Conservation (phyloP, 768 basidiomycete genomes). For the Hypholoma sublateritium region DNA sequence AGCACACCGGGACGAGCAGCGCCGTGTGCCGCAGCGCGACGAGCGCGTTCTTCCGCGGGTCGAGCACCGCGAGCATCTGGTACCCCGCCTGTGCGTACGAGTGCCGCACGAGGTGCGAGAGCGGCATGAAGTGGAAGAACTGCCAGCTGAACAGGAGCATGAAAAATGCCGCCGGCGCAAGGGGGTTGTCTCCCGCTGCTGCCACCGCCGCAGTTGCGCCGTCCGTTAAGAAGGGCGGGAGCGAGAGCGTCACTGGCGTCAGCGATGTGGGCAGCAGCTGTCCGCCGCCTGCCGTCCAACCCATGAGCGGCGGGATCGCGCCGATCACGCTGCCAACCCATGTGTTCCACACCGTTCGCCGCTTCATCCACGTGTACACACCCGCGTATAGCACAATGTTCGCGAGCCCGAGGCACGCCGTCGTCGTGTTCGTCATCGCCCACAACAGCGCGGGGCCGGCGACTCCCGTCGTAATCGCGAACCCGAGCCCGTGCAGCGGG, state of each 20-base stretch:
- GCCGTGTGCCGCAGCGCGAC: slow-evolving; percentile 86
- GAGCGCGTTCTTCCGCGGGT: slow-evolving; percentile 78
- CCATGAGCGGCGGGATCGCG: slow-evolving; percentile 92
- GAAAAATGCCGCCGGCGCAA: slow-evolving; percentile 79
- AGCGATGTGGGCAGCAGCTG: slow-evolving; percentile 53
- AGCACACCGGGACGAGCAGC: slow-evolving; percentile 75
- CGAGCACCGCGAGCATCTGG: slow-evolving; percentile 83
- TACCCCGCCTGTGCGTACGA: slow-evolving; percentile 94
- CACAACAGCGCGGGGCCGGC: slow-evolving; percentile 78
- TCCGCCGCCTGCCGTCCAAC: slow-evolving; percentile 95
- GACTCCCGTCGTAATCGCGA: slow-evolving; percentile 74
- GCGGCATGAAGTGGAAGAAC: slow-evolving; percentile 95
- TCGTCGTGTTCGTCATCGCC: slow-evolving; percentile 81
- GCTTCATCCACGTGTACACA: slow-evolving; percentile 90
- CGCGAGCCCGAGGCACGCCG: slow-evolving; percentile 76
- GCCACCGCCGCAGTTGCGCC: slow-evolving; percentile 23
- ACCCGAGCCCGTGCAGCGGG: slow-evolving; percentile 80
- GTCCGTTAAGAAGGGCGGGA: slow-evolving; percentile 55
- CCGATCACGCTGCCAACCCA: slow-evolving; percentile 97
- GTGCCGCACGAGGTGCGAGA: slow-evolving; percentile 81
- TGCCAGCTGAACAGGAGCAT: slow-evolving; percentile 94
- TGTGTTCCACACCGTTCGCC: slow-evolving; percentile 79
- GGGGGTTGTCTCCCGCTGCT: slow-evolving; percentile 66
- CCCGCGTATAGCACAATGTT: slow-evolving; percentile 92
- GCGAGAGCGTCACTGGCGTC: slow-evolving; percentile 58